Conservation (phyloP, 2,329 filamentous ascomycete species). For the Alternaria gaisen region DNA sequence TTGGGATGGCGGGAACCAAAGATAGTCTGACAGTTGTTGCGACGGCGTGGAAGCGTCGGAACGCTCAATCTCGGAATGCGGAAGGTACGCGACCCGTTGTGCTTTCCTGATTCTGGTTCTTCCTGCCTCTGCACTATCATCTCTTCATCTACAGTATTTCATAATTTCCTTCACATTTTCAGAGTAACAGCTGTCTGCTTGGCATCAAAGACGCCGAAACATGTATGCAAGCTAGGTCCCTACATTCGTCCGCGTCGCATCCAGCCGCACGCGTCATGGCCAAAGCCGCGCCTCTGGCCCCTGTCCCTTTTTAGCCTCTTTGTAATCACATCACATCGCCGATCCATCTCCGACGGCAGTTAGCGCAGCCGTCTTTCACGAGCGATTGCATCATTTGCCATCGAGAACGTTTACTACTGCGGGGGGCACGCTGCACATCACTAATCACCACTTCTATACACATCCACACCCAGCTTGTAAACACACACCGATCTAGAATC, state of each 20-base stretch:
- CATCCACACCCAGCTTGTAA: background rate
- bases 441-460: slow-evolving; percentile 31
- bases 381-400: slow-evolving; percentile 45
- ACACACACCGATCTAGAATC: background rate
- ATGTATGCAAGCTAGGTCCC: slow-evolving; percentile 4
- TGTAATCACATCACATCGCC: slow-evolving; percentile 20
- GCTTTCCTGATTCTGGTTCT: background rate
- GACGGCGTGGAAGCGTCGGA: slow-evolving; percentile 22
- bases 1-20: slow-evolving; percentile 6
- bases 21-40: slow-evolving; percentile 14
- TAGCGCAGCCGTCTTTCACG: slow-evolving; percentile 17
- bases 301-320: slow-evolving; percentile 9
- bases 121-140: background rate
- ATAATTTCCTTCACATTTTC: background rate
- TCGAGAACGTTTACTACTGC: slow-evolving; percentile 28
- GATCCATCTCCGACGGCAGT: slow-evolving; percentile 8
- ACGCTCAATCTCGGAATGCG: slow-evolving; percentile 29
- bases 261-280: slow-evolving; percentile 15
- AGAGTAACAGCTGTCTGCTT: background rate
- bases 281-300: background rate
- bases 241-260: slow-evolving; percentile 12
- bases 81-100: slow-evolving; percentile 24
- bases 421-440: slow-evolving; percentile 39
- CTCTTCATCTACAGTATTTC: background rate
- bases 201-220: background rate